Evolutionary conservation across 2,329 filamentous ascomycete genomes (phyloP).

Genomic region (Phialophora verrucosa): DNA sequence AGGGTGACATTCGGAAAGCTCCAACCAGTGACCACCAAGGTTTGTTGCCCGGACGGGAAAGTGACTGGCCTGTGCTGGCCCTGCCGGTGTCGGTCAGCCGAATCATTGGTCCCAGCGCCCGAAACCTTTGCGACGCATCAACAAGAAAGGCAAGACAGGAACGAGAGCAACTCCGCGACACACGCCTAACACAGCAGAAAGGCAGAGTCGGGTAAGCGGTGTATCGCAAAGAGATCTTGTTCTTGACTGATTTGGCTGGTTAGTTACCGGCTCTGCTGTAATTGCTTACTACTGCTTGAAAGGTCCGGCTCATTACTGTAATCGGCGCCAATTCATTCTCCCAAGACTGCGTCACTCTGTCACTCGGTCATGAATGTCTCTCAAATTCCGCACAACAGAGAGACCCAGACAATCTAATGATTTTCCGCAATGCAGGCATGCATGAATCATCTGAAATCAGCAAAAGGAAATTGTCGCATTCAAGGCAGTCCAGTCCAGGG

Average conservation of each 20-base stretch:
- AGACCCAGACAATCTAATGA: neutral
- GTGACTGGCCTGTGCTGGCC: neutral
- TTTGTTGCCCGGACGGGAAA: neutral
- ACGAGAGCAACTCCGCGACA: neutral
- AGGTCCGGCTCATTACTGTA: neutral
- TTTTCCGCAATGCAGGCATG: neutral
- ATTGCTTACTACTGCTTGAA: neutral
- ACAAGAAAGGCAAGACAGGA: neutral
- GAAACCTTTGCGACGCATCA: neutral
- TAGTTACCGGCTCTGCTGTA: conserved; percentile 1
- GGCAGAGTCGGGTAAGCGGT: neutral
- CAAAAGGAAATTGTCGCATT: neutral
- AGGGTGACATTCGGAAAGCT: conserved; percentile 10
- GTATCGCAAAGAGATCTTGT: neutral
- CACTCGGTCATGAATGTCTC: neutral
- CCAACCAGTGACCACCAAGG: neutral
- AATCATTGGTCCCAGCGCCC: neutral
- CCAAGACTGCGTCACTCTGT: neutral
- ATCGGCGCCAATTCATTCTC: neutral
- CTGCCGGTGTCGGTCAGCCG: neutral
- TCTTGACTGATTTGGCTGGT: neutral
- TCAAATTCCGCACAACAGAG: neutral
- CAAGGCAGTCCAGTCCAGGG: neutral
- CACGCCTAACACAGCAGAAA: neutral
- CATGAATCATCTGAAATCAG: neutral